phyloP scores from a whole-genome alignment of 2,329 filamentous ascomycete species.

The Colletotrichum sublineola region DNA sequence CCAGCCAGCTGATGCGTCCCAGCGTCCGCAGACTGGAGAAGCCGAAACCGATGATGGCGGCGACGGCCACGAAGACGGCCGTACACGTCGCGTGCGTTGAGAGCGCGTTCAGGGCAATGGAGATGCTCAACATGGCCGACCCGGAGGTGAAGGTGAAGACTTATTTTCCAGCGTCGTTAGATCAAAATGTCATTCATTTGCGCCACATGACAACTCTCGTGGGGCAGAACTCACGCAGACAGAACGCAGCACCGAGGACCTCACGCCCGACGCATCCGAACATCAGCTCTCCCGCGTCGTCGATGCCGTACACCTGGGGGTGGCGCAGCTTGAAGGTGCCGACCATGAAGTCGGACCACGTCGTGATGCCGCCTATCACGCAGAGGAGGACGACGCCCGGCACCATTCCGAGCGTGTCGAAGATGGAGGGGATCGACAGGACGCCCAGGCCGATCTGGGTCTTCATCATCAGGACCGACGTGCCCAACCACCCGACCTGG shows the following conservation, averaged over 20 bases:
- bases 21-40: slow-evolving; percentile 52
- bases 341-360: slow-evolving; percentile 62
- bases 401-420: slow-evolving; percentile 60
- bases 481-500: slow-evolving; percentile 58
- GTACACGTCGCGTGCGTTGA: slow-evolving; percentile 56
- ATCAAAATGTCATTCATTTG: too few relatives aligned
- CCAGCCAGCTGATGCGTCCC: slow-evolving; percentile 50
- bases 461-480: slow-evolving; percentile 59
- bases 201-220: too few relatives aligned
- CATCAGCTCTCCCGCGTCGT: slow-evolving; percentile 62
- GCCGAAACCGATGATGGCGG: slow-evolving; percentile 47
- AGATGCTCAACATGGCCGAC: slow-evolving; percentile 56
- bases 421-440: slow-evolving; percentile 60
- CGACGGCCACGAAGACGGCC: slow-evolving; percentile 55
- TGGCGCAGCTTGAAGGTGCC: slow-evolving; percentile 64
- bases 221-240: slow-evolving; percentile 48
- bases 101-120: slow-evolving; percentile 56
- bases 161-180: slow-evolving; percentile 8
- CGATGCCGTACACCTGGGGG: slow-evolving; percentile 64
- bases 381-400: slow-evolving; percentile 60
- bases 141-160: slow-evolving; percentile 49
- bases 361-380: slow-evolving; percentile 57
- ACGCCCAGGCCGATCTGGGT: slow-evolving; percentile 60
- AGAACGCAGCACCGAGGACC: slow-evolving; percentile 53
- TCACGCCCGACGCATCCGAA: slow-evolving; percentile 61